Evolutionary conservation across 1,139 yeast genomes (phyloP), one percentile per base, ranked within the genome.

Genomic region (Diutina neorugosa): DNA sequence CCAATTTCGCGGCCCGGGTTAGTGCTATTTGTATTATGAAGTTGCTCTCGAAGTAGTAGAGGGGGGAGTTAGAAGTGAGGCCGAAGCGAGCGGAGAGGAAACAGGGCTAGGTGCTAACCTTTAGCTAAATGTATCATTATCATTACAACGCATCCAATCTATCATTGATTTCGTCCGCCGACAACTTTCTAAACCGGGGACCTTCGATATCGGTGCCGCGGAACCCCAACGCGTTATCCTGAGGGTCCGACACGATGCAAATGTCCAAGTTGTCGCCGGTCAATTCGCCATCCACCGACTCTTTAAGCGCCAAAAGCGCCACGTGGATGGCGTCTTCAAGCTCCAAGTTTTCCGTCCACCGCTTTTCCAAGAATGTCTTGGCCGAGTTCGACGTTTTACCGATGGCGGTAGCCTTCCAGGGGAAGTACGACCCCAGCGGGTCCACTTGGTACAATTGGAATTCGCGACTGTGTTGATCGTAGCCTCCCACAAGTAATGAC

Each of bases 341-440:
- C 71, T 94, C 98, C 65, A 94, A 76, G 66, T 93, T 96, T 60
- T 90, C 95, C 65, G 90, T 91, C 97, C 98, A 94, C 71, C 98
- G 84, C 73, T 94, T 94, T 67, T 94, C 98, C 65, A 94, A 74
- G 64, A 94, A 94, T 0, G 98, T 93, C 74, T 94, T 93, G 42
- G 98, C 98, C 8, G 95, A 86, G 48, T 83, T 82, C 5, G 96
- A 83, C 31, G 96, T 95, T 67, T 90, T 91, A 58, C 99, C 99
- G 62, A 94, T 93, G 31, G 98, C 98, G 3, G 98, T 93, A 31
- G 98, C 98, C 70, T 93, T 93, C 99, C 99, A 94, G n/a, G 98
- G 98, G 78, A 89, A 94, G 68, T 86, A 94, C 54, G 96, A 84
- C 14, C 99, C 99, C 5, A 96, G 86, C 5, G 99, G 99, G 71